Conservation (phyloP, 2,329 filamentous ascomycete genomes). For the Fusarium subglutinans region DNA sequence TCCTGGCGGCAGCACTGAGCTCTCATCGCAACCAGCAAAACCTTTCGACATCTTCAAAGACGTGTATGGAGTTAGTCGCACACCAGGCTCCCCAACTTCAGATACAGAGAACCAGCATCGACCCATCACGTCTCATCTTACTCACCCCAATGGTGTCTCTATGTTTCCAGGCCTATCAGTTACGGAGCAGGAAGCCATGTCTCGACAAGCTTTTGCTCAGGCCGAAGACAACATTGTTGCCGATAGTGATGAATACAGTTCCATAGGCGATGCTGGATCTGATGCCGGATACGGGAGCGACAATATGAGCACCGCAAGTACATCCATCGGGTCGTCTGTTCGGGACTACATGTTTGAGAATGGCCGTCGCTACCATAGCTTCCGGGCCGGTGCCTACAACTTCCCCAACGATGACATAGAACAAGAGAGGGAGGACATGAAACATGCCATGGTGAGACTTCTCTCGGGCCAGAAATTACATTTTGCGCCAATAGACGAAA, state of each 20-base stretch:
- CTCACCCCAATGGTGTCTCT: slow-evolving; percentile 50
- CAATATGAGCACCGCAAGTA: slow-evolving; percentile 48
- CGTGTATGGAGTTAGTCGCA: background rate
- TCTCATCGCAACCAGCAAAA: background rate
- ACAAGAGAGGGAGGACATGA: slow-evolving; percentile 67
- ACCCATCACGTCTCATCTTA: slow-evolving; percentile 44
- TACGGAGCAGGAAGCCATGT: slow-evolving; percentile 48
- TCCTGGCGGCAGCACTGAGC: background rate
- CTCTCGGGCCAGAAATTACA: slow-evolving; percentile 59
- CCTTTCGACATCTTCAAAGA: slow-evolving; percentile 1
- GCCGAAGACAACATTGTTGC: slow-evolving; percentile 51
- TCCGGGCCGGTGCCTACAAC: slow-evolving; percentile 63
- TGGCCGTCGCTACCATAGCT: slow-evolving; percentile 67
- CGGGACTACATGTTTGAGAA: slow-evolving; percentile 65
- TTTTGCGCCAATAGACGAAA: slow-evolving; percentile 60
- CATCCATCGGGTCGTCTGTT: slow-evolving; percentile 52
- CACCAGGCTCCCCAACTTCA: background rate
- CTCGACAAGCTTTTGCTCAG: slow-evolving; percentile 49
- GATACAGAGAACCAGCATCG: background rate
- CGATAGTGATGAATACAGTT: slow-evolving; percentile 44
- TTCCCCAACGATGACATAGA: slow-evolving; percentile 70
- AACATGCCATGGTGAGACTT: slow-evolving; percentile 61
- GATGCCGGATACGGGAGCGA: slow-evolving; percentile 53
- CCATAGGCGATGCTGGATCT: slow-evolving; percentile 35
- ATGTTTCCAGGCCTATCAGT: slow-evolving; percentile 51